Evolutionary conservation across 371 early-diverging fungal genomes (phyloP).

Genomic region (Actinomortierella wolfii): DNA sequence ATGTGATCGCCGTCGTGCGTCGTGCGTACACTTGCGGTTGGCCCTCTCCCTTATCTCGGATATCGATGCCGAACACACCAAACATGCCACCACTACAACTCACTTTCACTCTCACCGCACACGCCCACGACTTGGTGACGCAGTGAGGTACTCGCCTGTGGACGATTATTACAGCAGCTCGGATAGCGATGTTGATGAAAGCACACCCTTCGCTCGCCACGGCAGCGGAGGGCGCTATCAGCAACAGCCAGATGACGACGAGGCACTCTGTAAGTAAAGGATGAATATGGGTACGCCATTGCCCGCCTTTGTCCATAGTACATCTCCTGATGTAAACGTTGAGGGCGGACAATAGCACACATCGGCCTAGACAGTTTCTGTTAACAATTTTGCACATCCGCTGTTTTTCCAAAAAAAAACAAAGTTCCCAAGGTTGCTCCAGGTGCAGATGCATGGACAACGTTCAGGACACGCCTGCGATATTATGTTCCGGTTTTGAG

Average conservation of each 20-base stretch:
- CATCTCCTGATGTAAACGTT: background rate
- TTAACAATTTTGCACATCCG: conserved; percentile 1
- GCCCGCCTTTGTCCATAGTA: background rate
- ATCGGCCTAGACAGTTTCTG: background rate
- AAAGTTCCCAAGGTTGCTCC: conserved; percentile 22
- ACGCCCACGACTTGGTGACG: too few species aligned
- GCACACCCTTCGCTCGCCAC: conserved; percentile 39
- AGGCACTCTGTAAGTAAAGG: conserved; percentile 29
- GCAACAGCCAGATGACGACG: conserved; percentile 36
- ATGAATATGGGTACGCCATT: background rate
- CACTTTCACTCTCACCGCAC: too few species aligned
- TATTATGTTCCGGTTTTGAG: conserved; percentile 90
- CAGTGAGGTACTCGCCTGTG: conserved; percentile 35
- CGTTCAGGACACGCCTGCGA: conserved; percentile 64
- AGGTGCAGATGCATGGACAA: conserved; percentile 41
- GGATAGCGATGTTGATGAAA: conserved; percentile 38
- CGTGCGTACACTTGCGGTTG: background rate
- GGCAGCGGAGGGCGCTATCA: conserved; percentile 24
- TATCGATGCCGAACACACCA: too few species aligned
- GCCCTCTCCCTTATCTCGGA: background rate
- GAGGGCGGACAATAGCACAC: background rate
- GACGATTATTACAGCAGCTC: conserved; percentile 22
- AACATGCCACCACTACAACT: too few species aligned
- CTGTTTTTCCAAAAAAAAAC: background rate
- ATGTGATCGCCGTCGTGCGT: too few species aligned